Evolutionary conservation across 2,329 filamentous ascomycete genomes (phyloP).

Genomic region (Capronia coronata): DNA sequence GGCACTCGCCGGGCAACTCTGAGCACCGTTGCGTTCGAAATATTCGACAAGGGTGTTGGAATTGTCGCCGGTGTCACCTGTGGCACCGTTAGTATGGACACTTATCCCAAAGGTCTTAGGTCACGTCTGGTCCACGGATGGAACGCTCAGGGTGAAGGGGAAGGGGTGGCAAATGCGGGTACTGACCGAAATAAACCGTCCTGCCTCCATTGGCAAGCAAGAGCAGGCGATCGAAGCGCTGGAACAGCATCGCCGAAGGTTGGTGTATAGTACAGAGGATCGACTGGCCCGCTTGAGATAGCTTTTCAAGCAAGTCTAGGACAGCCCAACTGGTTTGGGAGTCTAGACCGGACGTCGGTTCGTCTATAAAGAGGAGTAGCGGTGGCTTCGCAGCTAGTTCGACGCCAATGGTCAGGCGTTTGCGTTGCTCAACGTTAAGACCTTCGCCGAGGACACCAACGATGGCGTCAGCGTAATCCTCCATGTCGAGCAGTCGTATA

Average conservation of each 20-base stretch:
- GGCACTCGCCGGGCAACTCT: slow-evolving; percentile 56
- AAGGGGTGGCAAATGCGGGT: no score
- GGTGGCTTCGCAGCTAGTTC: slow-evolving; percentile 67
- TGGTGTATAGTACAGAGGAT: slow-evolving; percentile 54
- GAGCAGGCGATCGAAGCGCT: slow-evolving; percentile 62
- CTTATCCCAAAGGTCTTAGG: no score
- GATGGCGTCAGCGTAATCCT: slow-evolving; percentile 45
- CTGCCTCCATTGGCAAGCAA: slow-evolving; percentile 69
- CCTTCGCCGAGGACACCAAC: slow-evolving; percentile 66
- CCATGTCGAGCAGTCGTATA: slow-evolving; percentile 82
- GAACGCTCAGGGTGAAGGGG: no score
- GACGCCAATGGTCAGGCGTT: slow-evolving; percentile 84
- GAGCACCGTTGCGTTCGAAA: slow-evolving; percentile 66
- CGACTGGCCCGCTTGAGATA: slow-evolving; percentile 51
- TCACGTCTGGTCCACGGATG: no score
- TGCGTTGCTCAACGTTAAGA: slow-evolving; percentile 57
- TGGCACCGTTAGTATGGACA: no score
- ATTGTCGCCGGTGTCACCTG: slow-evolving; percentile 64
- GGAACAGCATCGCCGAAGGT: slow-evolving; percentile 48
- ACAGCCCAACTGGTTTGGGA: slow-evolving; percentile 60
- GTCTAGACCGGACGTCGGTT: slow-evolving; percentile 60
- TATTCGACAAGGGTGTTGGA: slow-evolving; percentile 57
- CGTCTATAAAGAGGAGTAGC: slow-evolving; percentile 63
- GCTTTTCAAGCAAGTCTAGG: slow-evolving; percentile 54
- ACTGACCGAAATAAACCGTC: slow-evolving; percentile 80